These are phyloP conservation scores for Rosa rugosa DNA, from an alignment of 306 rosid genomes.

Conservation along the genomic window DNA sequence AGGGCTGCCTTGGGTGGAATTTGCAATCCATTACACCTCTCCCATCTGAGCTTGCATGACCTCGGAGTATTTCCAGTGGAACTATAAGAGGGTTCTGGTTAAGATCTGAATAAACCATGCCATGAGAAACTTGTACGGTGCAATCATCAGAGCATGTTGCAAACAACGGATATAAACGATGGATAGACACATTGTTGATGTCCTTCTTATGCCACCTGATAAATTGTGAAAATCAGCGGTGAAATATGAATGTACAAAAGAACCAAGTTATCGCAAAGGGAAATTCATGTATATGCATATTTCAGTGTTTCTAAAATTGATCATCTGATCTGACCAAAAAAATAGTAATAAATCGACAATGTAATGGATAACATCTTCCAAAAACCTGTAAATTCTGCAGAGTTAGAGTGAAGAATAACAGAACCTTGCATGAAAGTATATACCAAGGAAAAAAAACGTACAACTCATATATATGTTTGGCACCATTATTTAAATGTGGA, in stretches of 20 bases:
- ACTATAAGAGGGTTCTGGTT: slow-evolving; percentile 89
- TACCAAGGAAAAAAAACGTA: not conserved
- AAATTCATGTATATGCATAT: not conserved
- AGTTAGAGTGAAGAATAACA: not conserved
- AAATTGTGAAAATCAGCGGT: slow-evolving; percentile 16
- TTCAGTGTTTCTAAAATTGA: not conserved
- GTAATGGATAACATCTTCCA: not conserved
- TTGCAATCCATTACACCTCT: slow-evolving; percentile 94
- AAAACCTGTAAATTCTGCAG: not conserved
- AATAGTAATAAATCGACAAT: not conserved
- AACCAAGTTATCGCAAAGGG: slow-evolving; percentile 4
- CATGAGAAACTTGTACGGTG: slow-evolving; percentile 86
- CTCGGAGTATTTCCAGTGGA: slow-evolving; percentile 80
- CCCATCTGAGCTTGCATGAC: slow-evolving; percentile 69
- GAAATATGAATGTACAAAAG: not conserved
- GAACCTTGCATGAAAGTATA: not conserved
- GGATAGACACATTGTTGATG: slow-evolving; percentile 71
- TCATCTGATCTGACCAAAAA: not conserved
- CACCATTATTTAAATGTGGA: not conserved
- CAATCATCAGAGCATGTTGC: slow-evolving; percentile 93
- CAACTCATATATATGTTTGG: not conserved
- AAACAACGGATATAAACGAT: slow-evolving; percentile 75
- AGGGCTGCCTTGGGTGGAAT: slow-evolving; percentile 93
- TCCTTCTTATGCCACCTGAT: slow-evolving; percentile 93
- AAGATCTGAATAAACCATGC: slow-evolving; percentile 92